These are phyloP conservation scores for Diaporthe eres DNA, from an alignment of 2,329 filamentous ascomycete genomes.

Conservation along the genomic window DNA sequence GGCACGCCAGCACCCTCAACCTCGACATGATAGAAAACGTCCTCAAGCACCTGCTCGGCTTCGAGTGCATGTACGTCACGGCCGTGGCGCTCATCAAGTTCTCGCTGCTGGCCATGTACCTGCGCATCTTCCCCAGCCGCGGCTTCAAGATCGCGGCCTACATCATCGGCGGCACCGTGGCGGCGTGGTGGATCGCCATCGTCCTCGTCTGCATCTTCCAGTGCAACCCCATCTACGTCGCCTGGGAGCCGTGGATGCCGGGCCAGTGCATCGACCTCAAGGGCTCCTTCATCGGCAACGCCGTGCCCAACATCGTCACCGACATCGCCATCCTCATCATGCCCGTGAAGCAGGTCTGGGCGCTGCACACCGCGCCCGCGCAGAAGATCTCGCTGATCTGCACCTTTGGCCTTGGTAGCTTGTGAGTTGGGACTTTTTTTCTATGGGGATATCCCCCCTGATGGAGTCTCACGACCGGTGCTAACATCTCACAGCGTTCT, in stretches of 20 bases:
- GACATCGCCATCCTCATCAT: slow-evolving; percentile 53
- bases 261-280: slow-evolving; percentile 58
- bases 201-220: slow-evolving; percentile 51
- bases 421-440: slow-evolving; percentile 47
- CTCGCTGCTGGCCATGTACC: slow-evolving; percentile 47
- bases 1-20: slow-evolving; percentile 27
- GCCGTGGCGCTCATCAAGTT: slow-evolving; percentile 44
- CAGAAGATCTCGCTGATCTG: slow-evolving; percentile 37
- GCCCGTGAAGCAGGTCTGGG: slow-evolving; percentile 43
- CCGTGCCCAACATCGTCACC: slow-evolving; percentile 57
- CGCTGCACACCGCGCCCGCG: slow-evolving; percentile 38
- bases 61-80: slow-evolving; percentile 43
- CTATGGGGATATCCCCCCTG: neutral
- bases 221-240: slow-evolving; percentile 55
- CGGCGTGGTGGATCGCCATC: slow-evolving; percentile 46
- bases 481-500: slow-evolving; percentile 45
- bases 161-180: slow-evolving; percentile 40
- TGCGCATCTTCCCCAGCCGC: slow-evolving; percentile 47
- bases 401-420: slow-evolving; percentile 48
- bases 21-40: slow-evolving; percentile 43
- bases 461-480: no score
- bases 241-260: slow-evolving; percentile 50
- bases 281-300: slow-evolving; percentile 59
- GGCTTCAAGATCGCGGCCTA: slow-evolving; percentile 42
- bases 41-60: slow-evolving; percentile 42